phyloP scores from a whole-genome alignment of 1,284 basidiomycete species.

The Dichomitus squalens region DNA sequence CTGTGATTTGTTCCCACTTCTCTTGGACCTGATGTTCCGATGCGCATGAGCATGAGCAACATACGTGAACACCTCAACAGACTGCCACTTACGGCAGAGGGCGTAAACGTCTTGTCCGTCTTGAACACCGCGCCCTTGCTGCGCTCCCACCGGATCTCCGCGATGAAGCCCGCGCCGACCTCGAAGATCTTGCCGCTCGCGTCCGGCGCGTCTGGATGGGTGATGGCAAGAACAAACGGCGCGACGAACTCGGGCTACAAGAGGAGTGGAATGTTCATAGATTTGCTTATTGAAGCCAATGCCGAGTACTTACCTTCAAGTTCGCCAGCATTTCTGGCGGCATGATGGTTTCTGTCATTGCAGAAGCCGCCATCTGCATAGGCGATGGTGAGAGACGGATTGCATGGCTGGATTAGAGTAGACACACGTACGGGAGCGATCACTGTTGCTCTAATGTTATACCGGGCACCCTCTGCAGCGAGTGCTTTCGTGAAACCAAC shows the following conservation, averaged over 20 bases:
- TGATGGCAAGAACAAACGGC: slow-evolving; percentile 83
- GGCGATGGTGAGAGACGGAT: not conserved
- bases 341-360: slow-evolving; percentile 95
- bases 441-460: slow-evolving; percentile 86
- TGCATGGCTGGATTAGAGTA: not conserved
- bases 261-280: not conserved
- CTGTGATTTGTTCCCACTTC: slow-evolving; percentile 80
- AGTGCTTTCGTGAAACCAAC: slow-evolving; percentile 92
- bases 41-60: not conserved
- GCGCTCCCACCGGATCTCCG: slow-evolving; percentile 94
- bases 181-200: slow-evolving; percentile 91
- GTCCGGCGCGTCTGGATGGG: slow-evolving; percentile 80
- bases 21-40: slow-evolving; percentile 62
- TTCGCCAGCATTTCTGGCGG: slow-evolving; percentile 96
- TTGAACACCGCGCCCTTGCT: slow-evolving; percentile 89
- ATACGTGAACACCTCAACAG: no score
- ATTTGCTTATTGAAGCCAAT: no score
- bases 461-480: slow-evolving; percentile 89
- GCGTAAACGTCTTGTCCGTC: slow-evolving; percentile 90
- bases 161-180: slow-evolving; percentile 91
- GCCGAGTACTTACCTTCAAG: slow-evolving; percentile 62
- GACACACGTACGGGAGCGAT: slow-evolving; percentile 80
- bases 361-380: slow-evolving; percentile 83
- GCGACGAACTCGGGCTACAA: slow-evolving; percentile 88
- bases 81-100: slow-evolving; percentile 73